phyloP scores from a whole-genome alignment of 1,139 yeast genomes.

The Diutina pseudorugosa region DNA sequence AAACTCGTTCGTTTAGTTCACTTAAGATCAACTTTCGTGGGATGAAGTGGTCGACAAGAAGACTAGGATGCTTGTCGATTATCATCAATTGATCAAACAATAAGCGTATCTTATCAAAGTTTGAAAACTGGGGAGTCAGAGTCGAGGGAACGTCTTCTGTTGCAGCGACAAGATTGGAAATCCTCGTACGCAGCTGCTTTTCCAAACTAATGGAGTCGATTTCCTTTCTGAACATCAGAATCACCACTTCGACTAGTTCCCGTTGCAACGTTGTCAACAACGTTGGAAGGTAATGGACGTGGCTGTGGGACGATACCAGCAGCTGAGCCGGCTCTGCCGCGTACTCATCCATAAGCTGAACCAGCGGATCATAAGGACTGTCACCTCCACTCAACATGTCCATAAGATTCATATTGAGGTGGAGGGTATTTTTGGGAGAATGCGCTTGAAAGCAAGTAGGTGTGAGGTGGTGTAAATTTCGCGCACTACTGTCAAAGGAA shows the following conservation, averaged over 20 bases:
- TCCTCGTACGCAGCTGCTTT: slow-evolving; percentile 19
- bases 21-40: slow-evolving; percentile 53
- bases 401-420: neutral
- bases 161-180: slow-evolving; percentile 22
- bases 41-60: slow-evolving; percentile 63
- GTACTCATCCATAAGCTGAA: neutral
- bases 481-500: neutral
- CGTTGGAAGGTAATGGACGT: slow-evolving; percentile 42
- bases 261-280: slow-evolving; percentile 41
- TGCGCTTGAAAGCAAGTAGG: neutral
- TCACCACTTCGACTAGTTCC: slow-evolving; percentile 40
- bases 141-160: slow-evolving; percentile 11
- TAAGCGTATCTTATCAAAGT: slow-evolving; percentile 11
- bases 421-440: neutral
- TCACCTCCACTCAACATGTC: slow-evolving; percentile 1
- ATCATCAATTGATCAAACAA: slow-evolving; percentile 39
- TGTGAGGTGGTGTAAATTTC: neutral
- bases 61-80: slow-evolving; percentile 51
- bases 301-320: slow-evolving; percentile 7
- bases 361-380: slow-evolving; percentile 1
- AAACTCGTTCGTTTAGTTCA: slow-evolving; percentile 48
- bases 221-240: slow-evolving; percentile 38
- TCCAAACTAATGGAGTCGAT: slow-evolving; percentile 20
- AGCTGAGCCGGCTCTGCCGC: neutral
- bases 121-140: neutral